These are phyloP conservation scores for Polygonum maritimum DNA, from an alignment of 148 eudicot species.

Conservation along the genomic window DNA sequence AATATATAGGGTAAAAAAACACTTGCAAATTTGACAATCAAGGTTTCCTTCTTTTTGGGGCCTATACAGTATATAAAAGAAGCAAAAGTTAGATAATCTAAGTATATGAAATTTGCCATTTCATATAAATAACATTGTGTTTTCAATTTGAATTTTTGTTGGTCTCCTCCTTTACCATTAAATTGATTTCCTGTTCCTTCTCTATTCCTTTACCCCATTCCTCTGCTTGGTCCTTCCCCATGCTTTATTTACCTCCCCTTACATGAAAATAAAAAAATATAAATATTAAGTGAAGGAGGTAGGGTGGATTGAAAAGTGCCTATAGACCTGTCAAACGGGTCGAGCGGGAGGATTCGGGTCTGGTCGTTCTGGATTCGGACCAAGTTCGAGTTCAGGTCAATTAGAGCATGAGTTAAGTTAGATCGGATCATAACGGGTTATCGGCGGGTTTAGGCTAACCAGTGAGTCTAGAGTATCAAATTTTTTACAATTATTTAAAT, in stretches of 20 bases:
- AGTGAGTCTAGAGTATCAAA: too few species aligned
- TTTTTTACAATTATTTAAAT: too few species aligned
- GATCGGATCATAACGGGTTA: too few species aligned
- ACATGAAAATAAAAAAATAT: too few species aligned
- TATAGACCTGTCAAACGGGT: too few species aligned
- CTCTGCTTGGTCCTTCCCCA: constrained; percentile 6
- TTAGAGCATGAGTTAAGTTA: too few species aligned
- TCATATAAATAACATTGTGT: background rate
- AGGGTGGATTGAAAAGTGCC: too few species aligned
- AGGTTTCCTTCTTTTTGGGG: background rate
- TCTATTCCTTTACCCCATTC: constrained; percentile 8
- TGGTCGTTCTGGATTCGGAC: too few species aligned
- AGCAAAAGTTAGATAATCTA: background rate
- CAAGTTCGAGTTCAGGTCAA: too few species aligned
- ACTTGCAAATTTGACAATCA: background rate
- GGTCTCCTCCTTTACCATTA: background rate
- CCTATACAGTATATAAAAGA: background rate
- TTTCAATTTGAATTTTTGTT: background rate
- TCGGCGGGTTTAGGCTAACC: too few species aligned
- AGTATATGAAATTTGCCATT: background rate
- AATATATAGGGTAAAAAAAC: background rate
- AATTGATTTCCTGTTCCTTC: background rate
- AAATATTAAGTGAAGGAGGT: too few species aligned
- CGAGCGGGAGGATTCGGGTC: too few species aligned
- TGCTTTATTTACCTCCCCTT: background rate